A percentile compares a stretch with the other conserved stretches of the same genome.
phyloP scores from a whole-genome alignment of 1,284 basidiomycete species.

The Porodaedalea pini region DNA sequence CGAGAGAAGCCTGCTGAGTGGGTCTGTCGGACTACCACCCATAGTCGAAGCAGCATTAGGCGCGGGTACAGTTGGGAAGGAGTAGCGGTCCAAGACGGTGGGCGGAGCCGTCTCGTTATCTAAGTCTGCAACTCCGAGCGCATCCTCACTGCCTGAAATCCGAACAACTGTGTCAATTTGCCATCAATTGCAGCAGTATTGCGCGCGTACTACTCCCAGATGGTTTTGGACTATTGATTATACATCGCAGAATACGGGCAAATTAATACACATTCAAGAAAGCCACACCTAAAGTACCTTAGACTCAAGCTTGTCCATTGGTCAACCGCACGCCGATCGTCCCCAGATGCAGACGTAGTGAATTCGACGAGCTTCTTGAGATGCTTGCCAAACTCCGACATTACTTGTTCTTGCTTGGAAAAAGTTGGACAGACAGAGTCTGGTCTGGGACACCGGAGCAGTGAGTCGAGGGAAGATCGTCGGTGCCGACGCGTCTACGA shows the following conservation, averaged over 20 bases:
- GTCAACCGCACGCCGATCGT: slow-evolving; percentile 33
- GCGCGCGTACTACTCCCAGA: slow-evolving; percentile 2
- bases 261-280: neutral
- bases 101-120: slow-evolving; percentile 23
- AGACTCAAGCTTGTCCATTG: slow-evolving; percentile 34
- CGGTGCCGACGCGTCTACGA: slow-evolving; percentile 2
- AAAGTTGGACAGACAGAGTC: neutral
- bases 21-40: neutral
- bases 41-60: slow-evolving; percentile 13
- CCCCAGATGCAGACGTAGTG: slow-evolving; percentile 29
- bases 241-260: neutral
- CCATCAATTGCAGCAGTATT: neutral
- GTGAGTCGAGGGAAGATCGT: neutral
- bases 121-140: slow-evolving; percentile 5
- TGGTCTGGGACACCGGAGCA: neutral
- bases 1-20: slow-evolving; percentile 30
- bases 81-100: slow-evolving; percentile 29
- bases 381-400: slow-evolving; percentile 29
- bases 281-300: neutral
- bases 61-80: neutral
- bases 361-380: slow-evolving; percentile 31
- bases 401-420: no score
- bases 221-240: neutral
- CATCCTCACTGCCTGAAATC: slow-evolving; percentile 4
- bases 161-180: neutral